Base-by-base conservation (phyloP, 1,284 basidiomycete genomes). In the Moniliophthora roreri region DNA sequence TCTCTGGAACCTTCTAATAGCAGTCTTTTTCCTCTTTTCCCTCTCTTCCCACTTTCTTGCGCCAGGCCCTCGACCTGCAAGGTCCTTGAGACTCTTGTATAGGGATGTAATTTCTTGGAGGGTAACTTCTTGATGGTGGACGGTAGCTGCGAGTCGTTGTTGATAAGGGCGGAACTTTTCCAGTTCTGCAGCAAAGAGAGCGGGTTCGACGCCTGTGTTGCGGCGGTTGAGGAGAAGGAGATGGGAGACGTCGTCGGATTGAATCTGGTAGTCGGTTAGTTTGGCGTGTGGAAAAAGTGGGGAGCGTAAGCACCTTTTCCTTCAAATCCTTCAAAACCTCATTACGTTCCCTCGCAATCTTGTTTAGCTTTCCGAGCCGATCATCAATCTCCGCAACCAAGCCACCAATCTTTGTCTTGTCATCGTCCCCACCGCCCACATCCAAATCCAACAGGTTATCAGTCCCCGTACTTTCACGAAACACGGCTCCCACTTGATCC, bases 141-240 rank as follows among this genome's bases (percentile, higher is more conserved):
- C 76, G 0, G 91, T 92, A 0, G 88, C 79, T 1, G 81, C 74
- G 1, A 98, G 75, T 3, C 93, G 83, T 46, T 89, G 84, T 68
- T 97, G 94, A 65, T 93, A 95, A 1, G 95, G 92, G 20, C 84
- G 80, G 76, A 98, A 98, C 71, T 98, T 98, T 69, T 98, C 95
- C 15, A 98, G 82, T 69, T 98, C 95, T 5, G 87, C 82, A 0
- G 93, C 91, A 63, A 98, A 98, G 15, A 98, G 78, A 1, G 91
- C 82, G 0, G 91, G 87, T 61, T 98, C 94, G 3, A 91, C 88
- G 36, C 86, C 85, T 23, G 84, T 81, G 57, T 93, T 89, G 15
- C 95, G 88, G 13, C 93, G 85, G 66, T 98, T 97, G 50, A 98
- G 82, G 1, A 99, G 82, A 0, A 99, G 81, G 0, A 98, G 77